Conservation (phyloP, 768 basidiomycete genomes). For the Tremella fuciformis region DNA sequence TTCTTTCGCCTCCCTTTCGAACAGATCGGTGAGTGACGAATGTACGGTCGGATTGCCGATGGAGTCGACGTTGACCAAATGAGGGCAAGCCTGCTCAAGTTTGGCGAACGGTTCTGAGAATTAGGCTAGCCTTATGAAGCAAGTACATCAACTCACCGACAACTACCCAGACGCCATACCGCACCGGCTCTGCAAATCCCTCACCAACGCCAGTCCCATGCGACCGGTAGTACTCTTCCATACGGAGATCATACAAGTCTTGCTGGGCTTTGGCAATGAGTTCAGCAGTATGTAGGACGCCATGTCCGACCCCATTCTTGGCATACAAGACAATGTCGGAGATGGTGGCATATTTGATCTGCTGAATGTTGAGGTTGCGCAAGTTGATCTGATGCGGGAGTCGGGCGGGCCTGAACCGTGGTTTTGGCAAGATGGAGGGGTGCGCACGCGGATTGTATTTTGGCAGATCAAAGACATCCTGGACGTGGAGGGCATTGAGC, state of each 20-base stretch:
- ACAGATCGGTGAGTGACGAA: slow-evolving; percentile 41
- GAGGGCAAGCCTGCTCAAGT: slow-evolving; percentile 36
- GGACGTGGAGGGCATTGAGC: slow-evolving; percentile 41
- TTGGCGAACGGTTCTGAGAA: slow-evolving; percentile 47
- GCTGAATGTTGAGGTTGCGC: slow-evolving; percentile 50
- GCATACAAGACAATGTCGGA: slow-evolving; percentile 50
- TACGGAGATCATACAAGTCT: slow-evolving; percentile 37
- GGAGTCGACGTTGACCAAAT: slow-evolving; percentile 44
- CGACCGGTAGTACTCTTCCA: slow-evolving; percentile 36
- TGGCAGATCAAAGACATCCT: slow-evolving; percentile 42
- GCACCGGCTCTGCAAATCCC: slow-evolving; percentile 39
- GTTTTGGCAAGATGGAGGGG: slow-evolving; percentile 3
- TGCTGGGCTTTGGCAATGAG: slow-evolving; percentile 48
- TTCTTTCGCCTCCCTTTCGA: slow-evolving; percentile 44
- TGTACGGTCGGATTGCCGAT: slow-evolving; percentile 20
- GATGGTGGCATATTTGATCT: slow-evolving; percentile 52
- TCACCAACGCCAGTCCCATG: slow-evolving; percentile 19
- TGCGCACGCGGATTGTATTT: not conserved
- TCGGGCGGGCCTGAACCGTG: slow-evolving; percentile 36
- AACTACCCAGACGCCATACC: slow-evolving; percentile 51
- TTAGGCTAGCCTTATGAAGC: not conserved
- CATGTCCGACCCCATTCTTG: slow-evolving; percentile 37
- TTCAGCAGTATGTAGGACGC: slow-evolving; percentile 44
- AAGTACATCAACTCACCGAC: slow-evolving; percentile 33
- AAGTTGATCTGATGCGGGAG: slow-evolving; percentile 46